Evolutionary conservation across 2,329 filamentous ascomycete genomes (phyloP).

Genomic region (Arthrobotrys sphaeroides): DNA sequence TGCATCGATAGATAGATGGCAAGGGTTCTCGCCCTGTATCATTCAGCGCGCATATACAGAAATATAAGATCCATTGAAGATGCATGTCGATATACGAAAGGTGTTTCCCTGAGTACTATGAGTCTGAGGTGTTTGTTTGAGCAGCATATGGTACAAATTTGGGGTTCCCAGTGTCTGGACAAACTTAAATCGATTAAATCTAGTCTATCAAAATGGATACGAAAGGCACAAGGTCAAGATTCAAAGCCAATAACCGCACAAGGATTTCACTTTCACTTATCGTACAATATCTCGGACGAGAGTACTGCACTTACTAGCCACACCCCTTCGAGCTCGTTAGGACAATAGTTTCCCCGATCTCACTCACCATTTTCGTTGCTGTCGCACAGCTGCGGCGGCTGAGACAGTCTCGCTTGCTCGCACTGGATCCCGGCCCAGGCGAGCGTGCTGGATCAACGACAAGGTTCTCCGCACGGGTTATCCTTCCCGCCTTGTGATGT

Average conservation of each 20-base stretch:
- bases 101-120: too few species aligned
- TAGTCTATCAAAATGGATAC: too few species aligned
- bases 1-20: slow-evolving; percentile 3
- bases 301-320: too few species aligned
- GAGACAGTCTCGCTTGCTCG: slow-evolving; percentile 7
- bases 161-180: too few species aligned
- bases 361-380: background rate
- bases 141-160: too few species aligned
- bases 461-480: slow-evolving; percentile 34
- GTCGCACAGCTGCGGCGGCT: background rate
- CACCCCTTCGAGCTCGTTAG: background rate
- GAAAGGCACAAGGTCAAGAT: too few species aligned
- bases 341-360: background rate
- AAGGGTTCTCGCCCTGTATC: background rate
- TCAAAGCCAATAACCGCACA: too few species aligned
- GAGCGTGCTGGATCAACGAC: background rate
- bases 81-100: slow-evolving; percentile 9
- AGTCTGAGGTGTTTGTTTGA: too few species aligned
- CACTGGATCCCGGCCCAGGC: background rate
- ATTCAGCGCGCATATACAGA: background rate
- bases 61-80: background rate
- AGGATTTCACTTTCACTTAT: too few species aligned
- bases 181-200: too few species aligned
- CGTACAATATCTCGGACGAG: too few species aligned
- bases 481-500: slow-evolving; percentile 25